phyloP scores from a whole-genome alignment of 1,284 basidiomycete genomes.

The Sporisorium graminicola region DNA sequence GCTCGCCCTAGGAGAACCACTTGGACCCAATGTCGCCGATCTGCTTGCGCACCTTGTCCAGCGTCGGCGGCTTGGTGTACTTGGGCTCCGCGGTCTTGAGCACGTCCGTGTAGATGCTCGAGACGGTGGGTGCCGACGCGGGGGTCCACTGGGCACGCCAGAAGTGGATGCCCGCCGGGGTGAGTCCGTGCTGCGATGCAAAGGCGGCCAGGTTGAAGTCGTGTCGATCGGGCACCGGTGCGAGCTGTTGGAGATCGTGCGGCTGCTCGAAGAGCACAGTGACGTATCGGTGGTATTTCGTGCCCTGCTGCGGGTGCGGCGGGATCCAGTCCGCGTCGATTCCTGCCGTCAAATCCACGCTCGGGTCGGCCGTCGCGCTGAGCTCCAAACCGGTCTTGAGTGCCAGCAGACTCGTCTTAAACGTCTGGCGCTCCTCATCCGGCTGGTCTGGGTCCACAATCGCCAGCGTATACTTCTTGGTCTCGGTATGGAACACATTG shows the following conservation, averaged over 20 bases:
- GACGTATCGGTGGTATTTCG: slow-evolving; percentile 87
- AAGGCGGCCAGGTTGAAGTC: slow-evolving; percentile 80
- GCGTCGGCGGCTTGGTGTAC: slow-evolving; percentile 15
- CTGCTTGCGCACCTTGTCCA: slow-evolving; percentile 36
- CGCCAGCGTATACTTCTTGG: slow-evolving; percentile 85
- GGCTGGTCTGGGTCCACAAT: slow-evolving; percentile 93
- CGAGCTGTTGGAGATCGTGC: neutral
- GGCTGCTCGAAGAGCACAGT: slow-evolving; percentile 81
- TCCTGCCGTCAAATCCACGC: slow-evolving; percentile 74
- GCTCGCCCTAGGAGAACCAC: slow-evolving; percentile 42
- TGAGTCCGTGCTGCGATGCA: slow-evolving; percentile 74
- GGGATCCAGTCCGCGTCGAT: slow-evolving; percentile 79
- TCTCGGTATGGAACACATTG: slow-evolving; percentile 83
- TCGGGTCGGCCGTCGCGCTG: slow-evolving; percentile 8
- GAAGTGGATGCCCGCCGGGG: slow-evolving; percentile 79
- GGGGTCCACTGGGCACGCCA: slow-evolving; percentile 81
- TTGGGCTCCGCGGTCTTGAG: slow-evolving; percentile 66
- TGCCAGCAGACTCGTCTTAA: slow-evolving; percentile 85
- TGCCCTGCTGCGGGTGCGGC: slow-evolving; percentile 86
- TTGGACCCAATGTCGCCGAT: slow-evolving; percentile 35
- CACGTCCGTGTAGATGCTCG: slow-evolving; percentile 77
- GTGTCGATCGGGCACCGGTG: slow-evolving; percentile 70
- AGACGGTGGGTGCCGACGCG: slow-evolving; percentile 74
- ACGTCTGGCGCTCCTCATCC: slow-evolving; percentile 77
- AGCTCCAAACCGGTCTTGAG: slow-evolving; percentile 76